A percentile compares a stretch with the other conserved stretches of the same genome.
Evolutionary conservation across 768 basidiomycete genomes (phyloP).

Genomic region (Sistotremastrum niveocremeum): DNA sequence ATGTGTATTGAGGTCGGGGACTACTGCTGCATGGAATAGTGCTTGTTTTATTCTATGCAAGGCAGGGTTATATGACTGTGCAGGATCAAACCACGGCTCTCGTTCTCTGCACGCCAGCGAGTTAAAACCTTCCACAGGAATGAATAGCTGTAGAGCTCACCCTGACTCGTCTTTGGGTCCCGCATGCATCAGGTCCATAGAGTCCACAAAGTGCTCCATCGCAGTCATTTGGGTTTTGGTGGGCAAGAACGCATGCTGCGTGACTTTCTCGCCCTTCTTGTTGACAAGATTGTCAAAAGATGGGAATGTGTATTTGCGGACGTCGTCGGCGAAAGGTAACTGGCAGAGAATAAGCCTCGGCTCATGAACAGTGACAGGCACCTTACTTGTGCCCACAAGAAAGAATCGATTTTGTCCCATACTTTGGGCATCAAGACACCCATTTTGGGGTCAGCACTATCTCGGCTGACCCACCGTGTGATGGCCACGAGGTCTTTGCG

Average conservation of each 20-base stretch:
- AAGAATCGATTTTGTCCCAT: slow-evolving; percentile 58
- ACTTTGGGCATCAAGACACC: slow-evolving; percentile 55
- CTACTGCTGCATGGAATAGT: slow-evolving; percentile 76
- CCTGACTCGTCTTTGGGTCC: slow-evolving; percentile 68
- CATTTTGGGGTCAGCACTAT: slow-evolving; percentile 73
- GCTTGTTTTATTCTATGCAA: slow-evolving; percentile 90
- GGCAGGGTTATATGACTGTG: slow-evolving; percentile 74
- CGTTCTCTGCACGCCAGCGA: slow-evolving; percentile 31
- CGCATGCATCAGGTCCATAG: slow-evolving; percentile 73
- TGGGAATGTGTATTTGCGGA: slow-evolving; percentile 76
- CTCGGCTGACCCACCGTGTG: slow-evolving; percentile 65
- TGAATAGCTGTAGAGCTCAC: slow-evolving; percentile 21
- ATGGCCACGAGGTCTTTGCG: slow-evolving; percentile 58
- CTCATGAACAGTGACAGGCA: not conserved
- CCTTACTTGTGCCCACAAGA: slow-evolving; percentile 70
- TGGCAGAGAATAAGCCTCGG: slow-evolving; percentile 17
- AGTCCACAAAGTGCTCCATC: slow-evolving; percentile 82
- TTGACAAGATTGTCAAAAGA: slow-evolving; percentile 62
- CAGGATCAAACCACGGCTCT: slow-evolving; percentile 63
- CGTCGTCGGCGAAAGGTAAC: slow-evolving; percentile 95
- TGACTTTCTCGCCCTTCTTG: slow-evolving; percentile 60
- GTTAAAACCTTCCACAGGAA: not conserved
- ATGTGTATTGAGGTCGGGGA: slow-evolving; percentile 53
- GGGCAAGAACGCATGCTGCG: slow-evolving; percentile 71
- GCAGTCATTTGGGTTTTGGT: slow-evolving; percentile 61